A percentile compares a stretch with the other conserved stretches of the same genome.
Evolutionary conservation across 2,329 filamentous ascomycete species (phyloP).

Genomic region (Alternaria viburni): DNA sequence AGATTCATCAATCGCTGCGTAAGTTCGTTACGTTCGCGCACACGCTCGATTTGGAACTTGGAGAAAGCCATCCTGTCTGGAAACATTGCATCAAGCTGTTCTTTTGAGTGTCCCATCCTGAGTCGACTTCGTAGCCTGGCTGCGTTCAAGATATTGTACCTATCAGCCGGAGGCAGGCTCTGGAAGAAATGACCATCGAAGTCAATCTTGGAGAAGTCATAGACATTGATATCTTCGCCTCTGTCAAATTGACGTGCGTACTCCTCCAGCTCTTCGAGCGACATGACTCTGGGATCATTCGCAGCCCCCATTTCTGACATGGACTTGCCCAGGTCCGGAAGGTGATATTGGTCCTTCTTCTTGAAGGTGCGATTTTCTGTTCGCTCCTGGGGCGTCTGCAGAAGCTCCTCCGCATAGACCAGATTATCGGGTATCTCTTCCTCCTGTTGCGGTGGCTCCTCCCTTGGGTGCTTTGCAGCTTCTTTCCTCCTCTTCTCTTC

Average conservation of each 20-base stretch:
- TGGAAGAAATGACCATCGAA: slow-evolving; percentile 96
- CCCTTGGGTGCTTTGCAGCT: slow-evolving; percentile 46
- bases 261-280: slow-evolving; percentile 87
- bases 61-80: slow-evolving; percentile 97
- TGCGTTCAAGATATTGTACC: slow-evolving; percentile 97
- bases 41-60: slow-evolving; percentile 92
- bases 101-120: slow-evolving; percentile 95
- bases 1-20: slow-evolving; percentile 95
- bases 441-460: slow-evolving; percentile 61
- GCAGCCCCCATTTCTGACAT: slow-evolving; percentile 86
- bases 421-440: slow-evolving; percentile 77
- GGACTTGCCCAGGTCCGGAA: slow-evolving; percentile 80
- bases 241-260: slow-evolving; percentile 92
- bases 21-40: slow-evolving; percentile 88
- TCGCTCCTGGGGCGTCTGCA: slow-evolving; percentile 79
- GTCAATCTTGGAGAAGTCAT: slow-evolving; percentile 98
- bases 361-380: slow-evolving; percentile 77
- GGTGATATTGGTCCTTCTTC: slow-evolving; percentile 93
- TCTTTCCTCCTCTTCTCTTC: slow-evolving; percentile 72
- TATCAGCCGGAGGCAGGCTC: slow-evolving; percentile 84
- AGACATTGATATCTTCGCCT: slow-evolving; percentile 84
- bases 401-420: slow-evolving; percentile 89
- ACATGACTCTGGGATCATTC: slow-evolving; percentile 96
- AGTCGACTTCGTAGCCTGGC: slow-evolving; percentile 85
- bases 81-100: slow-evolving; percentile 96